These are phyloP conservation scores for Cryptosporidium canis DNA, from an alignment of 169 alveolate species.

Conservation along the genomic window DNA sequence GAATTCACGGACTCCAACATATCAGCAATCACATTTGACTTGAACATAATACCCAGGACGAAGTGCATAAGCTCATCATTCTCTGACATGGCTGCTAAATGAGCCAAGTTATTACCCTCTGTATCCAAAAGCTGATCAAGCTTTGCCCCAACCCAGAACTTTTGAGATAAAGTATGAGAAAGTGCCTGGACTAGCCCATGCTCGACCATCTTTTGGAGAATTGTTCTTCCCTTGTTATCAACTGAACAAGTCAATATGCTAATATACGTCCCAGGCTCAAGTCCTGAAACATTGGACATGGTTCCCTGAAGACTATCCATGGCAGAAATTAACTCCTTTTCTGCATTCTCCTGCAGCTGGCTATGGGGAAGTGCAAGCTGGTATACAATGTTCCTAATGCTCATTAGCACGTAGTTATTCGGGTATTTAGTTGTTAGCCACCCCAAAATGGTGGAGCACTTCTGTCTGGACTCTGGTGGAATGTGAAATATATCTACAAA, in stretches of 20 bases:
- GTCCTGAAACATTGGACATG: conserved; percentile 63
- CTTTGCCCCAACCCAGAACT: conserved; percentile 70
- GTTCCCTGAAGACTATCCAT: conserved; percentile 70
- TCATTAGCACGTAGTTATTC: conserved; percentile 30
- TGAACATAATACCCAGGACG: conserved; percentile 68
- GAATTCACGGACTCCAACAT: conserved; percentile 56
- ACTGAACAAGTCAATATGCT: conserved; percentile 65
- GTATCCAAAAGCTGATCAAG: conserved; percentile 20
- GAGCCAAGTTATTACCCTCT: conserved; percentile 60
- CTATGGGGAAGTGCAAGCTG: conserved; percentile 48
- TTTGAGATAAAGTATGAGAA: conserved; percentile 60
- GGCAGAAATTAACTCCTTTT: conserved; percentile 67
- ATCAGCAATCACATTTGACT: conserved; percentile 65
- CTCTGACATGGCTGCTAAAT: conserved; percentile 70
- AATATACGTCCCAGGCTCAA: conserved; percentile 66
- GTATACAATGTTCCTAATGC: conserved; percentile 55
- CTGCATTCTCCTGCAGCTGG: conserved; percentile 32
- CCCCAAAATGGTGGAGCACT: conserved; percentile 59
- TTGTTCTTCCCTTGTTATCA: conserved; percentile 64
- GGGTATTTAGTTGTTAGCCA: conserved; percentile 69
- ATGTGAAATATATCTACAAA: conserved; percentile 53
- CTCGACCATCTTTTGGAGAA: conserved; percentile 64
- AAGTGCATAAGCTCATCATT: conserved; percentile 65
- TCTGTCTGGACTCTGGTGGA: conserved; percentile 72
- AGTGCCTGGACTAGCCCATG: conserved; percentile 68